phyloP scores from a whole-genome alignment of 2,329 filamentous ascomycete genomes.

The Trichoderma simmonsii region DNA sequence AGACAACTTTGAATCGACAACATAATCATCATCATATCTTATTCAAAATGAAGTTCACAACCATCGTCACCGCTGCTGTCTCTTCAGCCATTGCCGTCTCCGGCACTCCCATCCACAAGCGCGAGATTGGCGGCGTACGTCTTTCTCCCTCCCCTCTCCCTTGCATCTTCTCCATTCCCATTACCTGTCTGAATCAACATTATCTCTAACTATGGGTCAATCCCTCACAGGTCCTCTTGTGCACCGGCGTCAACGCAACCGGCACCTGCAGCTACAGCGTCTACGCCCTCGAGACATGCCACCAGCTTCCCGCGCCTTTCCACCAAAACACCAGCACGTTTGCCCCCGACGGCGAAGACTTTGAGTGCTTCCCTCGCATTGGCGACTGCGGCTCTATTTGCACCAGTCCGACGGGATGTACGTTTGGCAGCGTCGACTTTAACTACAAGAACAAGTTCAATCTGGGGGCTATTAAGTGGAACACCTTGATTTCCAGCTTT shows the following conservation, averaged over 20 bases:
- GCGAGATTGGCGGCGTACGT: constrained; percentile 48
- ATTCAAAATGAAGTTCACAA: constrained; percentile 32
- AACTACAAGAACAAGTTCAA: constrained; percentile 47
- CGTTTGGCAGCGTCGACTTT: constrained; percentile 47
- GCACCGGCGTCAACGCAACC: constrained; percentile 49
- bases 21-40: not conserved
- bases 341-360: constrained; percentile 47
- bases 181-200: not conserved
- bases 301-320: constrained; percentile 43
- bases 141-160: not conserved
- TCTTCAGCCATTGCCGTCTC: constrained; percentile 25
- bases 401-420: constrained; percentile 51
- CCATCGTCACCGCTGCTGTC: constrained; percentile 23
- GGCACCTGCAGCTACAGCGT: constrained; percentile 44
- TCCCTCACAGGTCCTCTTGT: constrained; percentile 44
- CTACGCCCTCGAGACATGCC: constrained; percentile 42
- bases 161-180: not conserved
- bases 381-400: constrained; percentile 43
- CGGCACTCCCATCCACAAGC: constrained; percentile 37
- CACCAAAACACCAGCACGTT: constrained; percentile 46
- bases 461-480: constrained; percentile 45
- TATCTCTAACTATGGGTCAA: not conserved
- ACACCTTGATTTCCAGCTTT: constrained; percentile 37
- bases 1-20: not conserved
- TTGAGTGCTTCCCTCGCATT: constrained; percentile 47